Evolutionary conservation across 2,329 filamentous ascomycete genomes (phyloP).

Genomic region (Sarocladium strictum): DNA sequence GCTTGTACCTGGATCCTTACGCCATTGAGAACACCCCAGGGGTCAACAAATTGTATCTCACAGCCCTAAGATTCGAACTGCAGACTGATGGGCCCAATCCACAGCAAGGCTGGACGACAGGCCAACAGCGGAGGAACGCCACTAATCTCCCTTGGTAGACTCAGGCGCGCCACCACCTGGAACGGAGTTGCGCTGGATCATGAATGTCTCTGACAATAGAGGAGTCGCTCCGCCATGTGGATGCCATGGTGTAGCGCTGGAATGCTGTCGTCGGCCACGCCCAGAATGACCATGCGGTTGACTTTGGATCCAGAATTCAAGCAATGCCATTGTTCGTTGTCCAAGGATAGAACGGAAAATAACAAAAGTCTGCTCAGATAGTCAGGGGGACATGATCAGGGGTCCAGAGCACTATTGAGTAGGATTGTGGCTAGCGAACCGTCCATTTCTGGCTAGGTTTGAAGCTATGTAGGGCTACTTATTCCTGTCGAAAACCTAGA

Average conservation of each 20-base stretch:
- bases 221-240: slow-evolving; percentile 1
- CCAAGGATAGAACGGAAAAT: neutral
- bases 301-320: neutral
- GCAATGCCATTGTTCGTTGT: neutral
- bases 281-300: neutral
- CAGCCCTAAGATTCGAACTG: neutral
- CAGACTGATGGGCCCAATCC: neutral
- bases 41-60: neutral
- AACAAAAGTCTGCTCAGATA: neutral
- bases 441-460: neutral
- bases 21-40: neutral
- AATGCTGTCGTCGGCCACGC: neutral
- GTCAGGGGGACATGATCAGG: neutral
- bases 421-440: neutral
- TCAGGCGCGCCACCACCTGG: slow-evolving; percentile 3
- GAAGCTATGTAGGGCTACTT: neutral
- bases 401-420: neutral
- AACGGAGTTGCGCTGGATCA: neutral
- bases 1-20: neutral
- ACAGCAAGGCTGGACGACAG: neutral
- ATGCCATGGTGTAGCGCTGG: neutral
- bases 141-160: neutral
- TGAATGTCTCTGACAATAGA: neutral
- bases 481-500: too few relatives aligned
- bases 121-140: neutral